Conservation (phyloP, 2,329 filamentous ascomycete genomes). For the Davidsoniella australis region DNA sequence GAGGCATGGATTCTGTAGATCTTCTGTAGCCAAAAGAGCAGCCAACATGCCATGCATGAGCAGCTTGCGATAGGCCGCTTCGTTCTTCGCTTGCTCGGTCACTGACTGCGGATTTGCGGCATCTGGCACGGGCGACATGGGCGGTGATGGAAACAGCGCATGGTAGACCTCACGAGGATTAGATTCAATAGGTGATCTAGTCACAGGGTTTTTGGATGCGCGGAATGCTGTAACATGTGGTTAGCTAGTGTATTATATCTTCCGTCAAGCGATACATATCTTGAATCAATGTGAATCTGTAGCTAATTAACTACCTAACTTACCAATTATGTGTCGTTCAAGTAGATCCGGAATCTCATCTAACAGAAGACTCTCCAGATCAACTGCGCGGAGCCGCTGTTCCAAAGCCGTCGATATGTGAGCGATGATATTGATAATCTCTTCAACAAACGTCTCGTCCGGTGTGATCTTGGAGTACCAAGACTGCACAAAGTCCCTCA, state of each 20-base stretch:
- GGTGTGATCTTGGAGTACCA: slow-evolving; percentile 92
- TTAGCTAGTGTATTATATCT: not conserved
- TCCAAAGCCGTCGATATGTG: slow-evolving; percentile 81
- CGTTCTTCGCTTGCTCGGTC: slow-evolving; percentile 54
- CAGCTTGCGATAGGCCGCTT: slow-evolving; percentile 70
- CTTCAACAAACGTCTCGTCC: slow-evolving; percentile 73
- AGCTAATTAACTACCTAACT: slow-evolving; percentile 14
- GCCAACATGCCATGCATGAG: slow-evolving; percentile 70
- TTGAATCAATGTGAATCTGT: not conserved
- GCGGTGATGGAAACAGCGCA: slow-evolving; percentile 63
- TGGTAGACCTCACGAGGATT: slow-evolving; percentile 62
- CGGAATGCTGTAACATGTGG: slow-evolving; percentile 45
- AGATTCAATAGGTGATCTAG: slow-evolving; percentile 40
- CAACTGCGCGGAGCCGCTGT: slow-evolving; percentile 65
- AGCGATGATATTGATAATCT: slow-evolving; percentile 78
- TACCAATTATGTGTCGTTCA: slow-evolving; percentile 65
- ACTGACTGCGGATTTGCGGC: slow-evolving; percentile 31
- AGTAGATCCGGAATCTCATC: slow-evolving; percentile 77
- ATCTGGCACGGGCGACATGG: slow-evolving; percentile 59
- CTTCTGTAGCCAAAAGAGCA: slow-evolving; percentile 77
- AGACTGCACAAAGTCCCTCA: slow-evolving; percentile 75
- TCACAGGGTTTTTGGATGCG: slow-evolving; percentile 40
- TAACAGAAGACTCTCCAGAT: slow-evolving; percentile 65
- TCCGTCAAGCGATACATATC: no score
- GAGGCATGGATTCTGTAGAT: slow-evolving; percentile 74